Base-by-base conservation (phyloP, 1,284 basidiomycete species). In the Austroboletus novae-zelandiae region DNA sequence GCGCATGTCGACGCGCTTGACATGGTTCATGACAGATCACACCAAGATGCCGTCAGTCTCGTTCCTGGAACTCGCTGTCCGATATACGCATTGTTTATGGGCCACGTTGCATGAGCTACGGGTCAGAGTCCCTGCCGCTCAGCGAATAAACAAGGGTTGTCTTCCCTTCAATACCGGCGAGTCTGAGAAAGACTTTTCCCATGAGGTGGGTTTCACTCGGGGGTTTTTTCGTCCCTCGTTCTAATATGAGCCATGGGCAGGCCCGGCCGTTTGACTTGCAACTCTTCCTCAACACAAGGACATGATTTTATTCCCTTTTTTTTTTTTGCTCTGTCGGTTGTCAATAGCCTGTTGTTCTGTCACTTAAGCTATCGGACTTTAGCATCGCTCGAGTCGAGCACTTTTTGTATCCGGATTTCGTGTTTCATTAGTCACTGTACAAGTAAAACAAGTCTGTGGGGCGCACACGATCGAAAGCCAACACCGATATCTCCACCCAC, bases 51-150 rank as follows among this genome's bases (percentile, higher is more conserved):
- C 79, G 3, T 66, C 80, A 0, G 71, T 84, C 30, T 86, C 87
- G 1, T 73, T 75, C 37, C 59, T 88, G 17, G 87, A 90, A 60
- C 68, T 86, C 7, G 70, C 74, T 14, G 72, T 79, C 9, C 78
- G 88, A 40, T 78, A 88, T 57, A 85, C 81, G 1, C 70, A 78
- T 11, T 73, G 72, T 9, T 53, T 85, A 15, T 86, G 83, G 83
- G 71, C 71, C 7, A 68, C 71, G 45, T 71, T 84, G 44, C 73
- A 82, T 54, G 78, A 80, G 34, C 52, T 73, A 43, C 72, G 70
- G 10, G 66, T 77, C 29, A 78, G 75, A 53, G 61, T 77, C 1
- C 75, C 77, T 2, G 69, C 75, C 9, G 71, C 67, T 25, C 58
- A 69, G 20, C 65, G 78, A 50, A 81, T 78, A 15, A 66, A 75